Base-by-base conservation (phyloP, 805 yeast genomes). In the Hanseniaspora jakobsenii region DNA sequence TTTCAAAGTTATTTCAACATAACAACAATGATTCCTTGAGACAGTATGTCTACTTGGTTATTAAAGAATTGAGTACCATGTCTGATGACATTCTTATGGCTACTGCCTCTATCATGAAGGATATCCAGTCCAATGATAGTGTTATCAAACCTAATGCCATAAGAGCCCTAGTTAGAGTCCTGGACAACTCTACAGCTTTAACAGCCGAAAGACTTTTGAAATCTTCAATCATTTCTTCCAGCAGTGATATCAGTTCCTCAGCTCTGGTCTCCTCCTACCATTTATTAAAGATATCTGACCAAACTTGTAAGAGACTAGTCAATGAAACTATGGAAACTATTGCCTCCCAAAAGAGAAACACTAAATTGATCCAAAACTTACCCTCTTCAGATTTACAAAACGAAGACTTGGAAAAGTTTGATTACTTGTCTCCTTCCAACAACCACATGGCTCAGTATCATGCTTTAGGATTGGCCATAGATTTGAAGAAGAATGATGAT, bases 21-120 rank as follows among this genome's bases (percentile, higher is more conserved):
- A 82, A 78, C 61, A 87, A 82, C 58, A 76, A 81, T 14, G 73
- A 74, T 31, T 70, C 85, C 0, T 72, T 91, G 59, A 80, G 98
- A 63, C 98, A 91, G 66, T 73, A 83, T 67, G 94, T 89, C 14
- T 91, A 89, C 58, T 69, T 91, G 60, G 89, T 95, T 13, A 86
- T 89, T 63, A 91, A 91, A 66, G 96, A 89, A 62, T 72, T 91
- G 50, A 75, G 89, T 39, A 65, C 78, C 16, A 73, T 81, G 50
- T 84, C 95, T 17, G 83, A 84, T 53, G 96, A 91, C 63, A 85
- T 86, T 47, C 73, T 91, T 62, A 91, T 91, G 97, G 96, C 89
- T 22, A 91, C 98, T 22, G 84, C 95, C 2, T 86, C 95, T 22
- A 87, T 91, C 58, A 91, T 91, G 96, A 87, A 87, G 65, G 98